These are phyloP conservation scores for Ottelia alismoides DNA, from an alignment of 106 monocot species.

Conservation along the genomic window DNA sequence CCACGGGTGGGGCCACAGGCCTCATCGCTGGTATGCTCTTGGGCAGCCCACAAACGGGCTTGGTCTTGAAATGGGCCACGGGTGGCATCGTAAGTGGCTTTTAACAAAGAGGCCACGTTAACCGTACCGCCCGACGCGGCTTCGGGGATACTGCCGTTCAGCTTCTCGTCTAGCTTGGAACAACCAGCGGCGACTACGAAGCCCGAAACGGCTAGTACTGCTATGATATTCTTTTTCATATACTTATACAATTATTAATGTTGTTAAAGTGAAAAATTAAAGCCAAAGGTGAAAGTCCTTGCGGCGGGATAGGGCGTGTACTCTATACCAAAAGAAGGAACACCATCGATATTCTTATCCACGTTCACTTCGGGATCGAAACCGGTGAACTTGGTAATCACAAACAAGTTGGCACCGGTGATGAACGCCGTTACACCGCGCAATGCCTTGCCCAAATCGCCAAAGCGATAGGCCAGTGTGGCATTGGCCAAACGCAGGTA, in stretches of 20 bases:
- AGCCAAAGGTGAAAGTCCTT: neutral
- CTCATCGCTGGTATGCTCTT: neutral
- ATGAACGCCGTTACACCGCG: neutral
- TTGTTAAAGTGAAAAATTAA: neutral
- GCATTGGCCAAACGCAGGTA: neutral
- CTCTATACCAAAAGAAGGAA: neutral
- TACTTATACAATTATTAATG: neutral
- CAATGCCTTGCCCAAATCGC: neutral
- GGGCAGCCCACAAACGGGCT: neutral
- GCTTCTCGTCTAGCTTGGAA: neutral
- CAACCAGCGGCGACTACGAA: neutral
- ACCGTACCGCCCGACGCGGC: neutral
- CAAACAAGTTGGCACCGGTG: neutral
- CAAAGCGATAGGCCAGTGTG: neutral
- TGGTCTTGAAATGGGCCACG: neutral
- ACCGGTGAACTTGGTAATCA: neutral
- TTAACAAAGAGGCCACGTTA: neutral
- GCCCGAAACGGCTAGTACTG: neutral
- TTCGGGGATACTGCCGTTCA: neutral
- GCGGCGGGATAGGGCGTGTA: neutral
- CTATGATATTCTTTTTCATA: too few relatives aligned
- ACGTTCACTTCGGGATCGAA: neutral
- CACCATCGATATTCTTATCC: neutral
- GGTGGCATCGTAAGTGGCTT: neutral
- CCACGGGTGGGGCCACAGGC: neutral